phyloP scores from a whole-genome alignment of 2,329 filamentous ascomycete genomes.

The Colletotrichum aenigma region DNA sequence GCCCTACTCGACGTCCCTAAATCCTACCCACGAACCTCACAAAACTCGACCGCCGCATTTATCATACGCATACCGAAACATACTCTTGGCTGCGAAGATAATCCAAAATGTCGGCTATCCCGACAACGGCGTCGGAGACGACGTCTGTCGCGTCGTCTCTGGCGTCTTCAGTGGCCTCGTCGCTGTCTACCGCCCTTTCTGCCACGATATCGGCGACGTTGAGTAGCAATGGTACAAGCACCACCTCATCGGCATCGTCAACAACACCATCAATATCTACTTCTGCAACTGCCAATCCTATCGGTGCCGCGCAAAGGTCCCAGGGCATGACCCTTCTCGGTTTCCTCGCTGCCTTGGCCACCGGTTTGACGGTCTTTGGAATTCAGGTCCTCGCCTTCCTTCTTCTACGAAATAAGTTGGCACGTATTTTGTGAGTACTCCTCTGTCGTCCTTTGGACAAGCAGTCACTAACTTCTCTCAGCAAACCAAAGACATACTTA shows the following conservation, averaged over 20 bases:
- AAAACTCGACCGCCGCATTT: not conserved
- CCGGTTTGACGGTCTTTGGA: constrained; percentile 66
- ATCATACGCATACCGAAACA: not conserved
- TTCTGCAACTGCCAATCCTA: not conserved
- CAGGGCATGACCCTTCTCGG: constrained; percentile 51
- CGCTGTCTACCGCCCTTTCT: constrained; percentile 5
- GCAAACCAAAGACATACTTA: constrained; percentile 83
- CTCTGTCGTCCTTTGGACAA: not conserved
- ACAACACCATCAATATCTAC: not conserved
- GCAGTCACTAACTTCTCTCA: constrained; percentile 34
- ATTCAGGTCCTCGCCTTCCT: constrained; percentile 74
- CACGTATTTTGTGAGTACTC: constrained; percentile 76
- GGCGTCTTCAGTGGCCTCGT: constrained; percentile 25
- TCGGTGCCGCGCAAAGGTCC: constrained; percentile 24
- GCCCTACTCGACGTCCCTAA: not conserved
- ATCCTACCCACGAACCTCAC: not conserved
- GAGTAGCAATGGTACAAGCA: constrained; percentile 5
- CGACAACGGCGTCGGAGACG: constrained; percentile 18
- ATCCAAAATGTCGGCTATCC: constrained; percentile 6
- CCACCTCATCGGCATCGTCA: not conserved
- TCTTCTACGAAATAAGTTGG: constrained; percentile 76
- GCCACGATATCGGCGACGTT: not conserved
- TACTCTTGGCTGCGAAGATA: not conserved
- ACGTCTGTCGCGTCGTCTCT: constrained; percentile 12
- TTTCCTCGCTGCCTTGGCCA: constrained; percentile 70